Conservation (phyloP, 768 basidiomycete species). For the Tephrocybe sp. region DNA sequence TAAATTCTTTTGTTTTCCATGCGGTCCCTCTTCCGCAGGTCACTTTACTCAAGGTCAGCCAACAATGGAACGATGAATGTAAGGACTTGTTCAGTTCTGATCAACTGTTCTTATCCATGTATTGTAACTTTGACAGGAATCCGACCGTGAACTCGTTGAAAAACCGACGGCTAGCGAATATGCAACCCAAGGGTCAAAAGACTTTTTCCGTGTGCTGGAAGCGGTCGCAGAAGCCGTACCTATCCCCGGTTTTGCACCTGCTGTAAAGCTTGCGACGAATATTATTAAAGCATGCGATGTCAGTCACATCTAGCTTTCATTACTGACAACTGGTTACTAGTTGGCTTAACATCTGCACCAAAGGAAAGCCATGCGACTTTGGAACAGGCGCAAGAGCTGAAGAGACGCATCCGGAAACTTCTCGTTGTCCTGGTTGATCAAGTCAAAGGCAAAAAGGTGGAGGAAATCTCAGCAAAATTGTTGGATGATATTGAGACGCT, state of each 20-base stretch:
- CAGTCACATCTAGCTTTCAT: neutral
- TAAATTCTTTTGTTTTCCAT: neutral
- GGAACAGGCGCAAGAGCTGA: conserved; percentile 7
- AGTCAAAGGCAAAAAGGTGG: conserved; percentile 10
- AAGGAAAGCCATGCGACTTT: conserved; percentile 9
- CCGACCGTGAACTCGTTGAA: neutral
- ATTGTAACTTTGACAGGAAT: neutral
- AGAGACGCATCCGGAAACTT: conserved; percentile 9
- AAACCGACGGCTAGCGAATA: neutral
- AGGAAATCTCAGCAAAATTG: conserved; percentile 1
- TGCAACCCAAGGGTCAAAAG: conserved; percentile 1
- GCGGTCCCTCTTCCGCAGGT: neutral
- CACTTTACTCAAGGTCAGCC: neutral
- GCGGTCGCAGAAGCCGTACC: conserved; percentile 6
- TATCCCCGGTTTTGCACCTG: conserved; percentile 1
- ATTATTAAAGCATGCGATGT: conserved; percentile 11
- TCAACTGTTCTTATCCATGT: neutral
- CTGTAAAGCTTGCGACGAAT: neutral
- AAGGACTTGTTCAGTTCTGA: neutral
- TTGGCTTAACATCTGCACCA: too few relatives aligned
- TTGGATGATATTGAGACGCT: neutral
- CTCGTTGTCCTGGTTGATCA: conserved; percentile 6
- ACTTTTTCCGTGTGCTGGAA: conserved; percentile 2
- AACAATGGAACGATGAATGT: neutral
- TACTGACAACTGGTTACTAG: neutral